Base-by-base conservation (phyloP, 176 grass and related monocot species). In the Zoysia pacifica region DNA sequence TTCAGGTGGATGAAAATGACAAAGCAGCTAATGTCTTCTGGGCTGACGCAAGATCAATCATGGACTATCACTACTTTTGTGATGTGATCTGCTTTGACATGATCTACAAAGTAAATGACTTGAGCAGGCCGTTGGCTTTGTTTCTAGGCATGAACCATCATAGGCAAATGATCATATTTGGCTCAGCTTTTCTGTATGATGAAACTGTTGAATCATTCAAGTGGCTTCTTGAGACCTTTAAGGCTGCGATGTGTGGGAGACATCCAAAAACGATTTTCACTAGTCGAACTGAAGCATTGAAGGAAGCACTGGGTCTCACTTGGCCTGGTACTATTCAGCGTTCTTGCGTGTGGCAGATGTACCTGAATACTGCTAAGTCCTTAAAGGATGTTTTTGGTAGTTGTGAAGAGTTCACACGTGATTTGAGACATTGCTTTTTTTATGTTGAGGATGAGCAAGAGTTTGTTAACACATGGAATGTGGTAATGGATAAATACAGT, bases 81-180 rank as follows among this genome's bases (percentile, higher is more conserved):
- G 94, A 97, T 83, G 91, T 92, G 72, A 68, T 97, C 48, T 97
- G 86, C 79, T 85, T 94, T 66, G 87, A 97, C 79, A 91, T 89
- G 73, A 87, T 88, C 64, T 87, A 87, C 75, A 92, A 86, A 82
- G 28, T 62, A 79, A 87, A 72, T 67, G 77, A 85, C 70, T 91
- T 73, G 81, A 78, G 70, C 51, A 87, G 92, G 83, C 91, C 87
- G 20, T 90, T 97, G 81, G 83, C 81, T 88, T 90, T 97, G 60
- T 94, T 97, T 87, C 14, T 94, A 60, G 95, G 95, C 52, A 87
- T 94, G 73, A 94, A 97, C 73, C 87, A 97, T 86, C 91, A 94
- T 82, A 94, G 84, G 47, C 83, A 93, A 87, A 87, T 78, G 73
- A 58, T 92, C 67, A 78, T 94, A 67, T 97, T 94, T 91, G 85